Conservation (phyloP, 2,329 filamentous ascomycete genomes). For the Curvularia spicifera region DNA sequence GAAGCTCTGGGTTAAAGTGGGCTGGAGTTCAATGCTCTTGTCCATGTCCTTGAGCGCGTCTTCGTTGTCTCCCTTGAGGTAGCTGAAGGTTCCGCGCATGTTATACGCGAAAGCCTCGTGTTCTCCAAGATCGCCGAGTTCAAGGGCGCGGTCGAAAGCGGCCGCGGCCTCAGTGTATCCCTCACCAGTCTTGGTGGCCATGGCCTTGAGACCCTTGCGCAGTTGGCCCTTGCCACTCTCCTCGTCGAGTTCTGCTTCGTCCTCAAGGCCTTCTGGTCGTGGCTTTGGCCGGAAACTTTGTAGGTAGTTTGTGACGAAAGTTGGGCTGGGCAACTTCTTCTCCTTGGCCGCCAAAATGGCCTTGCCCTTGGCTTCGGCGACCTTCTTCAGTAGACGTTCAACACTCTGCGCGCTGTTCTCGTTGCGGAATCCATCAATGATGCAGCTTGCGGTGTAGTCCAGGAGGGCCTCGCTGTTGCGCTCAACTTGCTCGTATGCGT, state of each 20-base stretch:
- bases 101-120: constrained; percentile 93
- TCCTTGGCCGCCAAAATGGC: constrained; percentile 80
- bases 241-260: constrained; percentile 76
- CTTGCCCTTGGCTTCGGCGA: constrained; percentile 92
- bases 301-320: constrained; percentile 97
- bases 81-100: constrained; percentile 94
- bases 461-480: constrained; percentile 93
- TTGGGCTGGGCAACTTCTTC: constrained; percentile 90
- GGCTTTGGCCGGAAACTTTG: constrained; percentile 92
- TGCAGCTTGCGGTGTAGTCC: constrained; percentile 98
- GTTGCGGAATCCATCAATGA: constrained; percentile 97
- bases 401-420: constrained; percentile 87
- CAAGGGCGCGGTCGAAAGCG: constrained; percentile 86
- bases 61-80: constrained; percentile 85
- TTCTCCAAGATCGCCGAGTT: constrained; percentile 78
- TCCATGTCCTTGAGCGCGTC: constrained; percentile 84
- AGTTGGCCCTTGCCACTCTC: constrained; percentile 84
- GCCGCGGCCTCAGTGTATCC: constrained; percentile 87
- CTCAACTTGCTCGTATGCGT: constrained; percentile 92
- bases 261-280: constrained; percentile 81
- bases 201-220: constrained; percentile 78
- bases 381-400: constrained; percentile 93
- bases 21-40: constrained; percentile 90
- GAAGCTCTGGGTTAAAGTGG: constrained; percentile 89
- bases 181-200: constrained; percentile 86